Evolutionary conservation across 495 filamentous ascomycete species (phyloP).

Genomic region (Penicillium antarcticum): DNA sequence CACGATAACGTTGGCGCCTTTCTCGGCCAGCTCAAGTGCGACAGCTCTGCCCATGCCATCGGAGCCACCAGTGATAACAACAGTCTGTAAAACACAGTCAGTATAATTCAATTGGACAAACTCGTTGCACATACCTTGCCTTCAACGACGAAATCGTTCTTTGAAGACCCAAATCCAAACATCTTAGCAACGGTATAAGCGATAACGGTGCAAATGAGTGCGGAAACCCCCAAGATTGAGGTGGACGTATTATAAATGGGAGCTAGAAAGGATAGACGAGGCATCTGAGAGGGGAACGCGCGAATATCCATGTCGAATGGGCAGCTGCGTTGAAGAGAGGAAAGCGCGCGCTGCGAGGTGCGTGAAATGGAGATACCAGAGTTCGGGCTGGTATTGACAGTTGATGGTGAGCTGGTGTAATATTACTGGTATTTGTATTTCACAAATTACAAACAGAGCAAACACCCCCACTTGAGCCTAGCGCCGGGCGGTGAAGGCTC

Average conservation of each 20-base stretch:
- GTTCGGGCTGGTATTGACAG: not conserved
- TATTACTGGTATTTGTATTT: constrained; percentile 9
- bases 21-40: constrained; percentile 67
- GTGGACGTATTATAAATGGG: constrained; percentile 24
- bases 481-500: constrained; percentile 31
- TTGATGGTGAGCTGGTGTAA: not conserved
- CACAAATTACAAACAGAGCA: constrained; percentile 22
- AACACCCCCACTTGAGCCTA: constrained; percentile 16
- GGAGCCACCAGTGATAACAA: constrained; percentile 87
- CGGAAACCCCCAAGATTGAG: constrained; percentile 36
- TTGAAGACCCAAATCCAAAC: constrained; percentile 58
- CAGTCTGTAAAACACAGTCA: constrained; percentile 53
- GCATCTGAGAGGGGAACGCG: constrained; percentile 23
- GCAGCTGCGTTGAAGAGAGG: constrained; percentile 8
- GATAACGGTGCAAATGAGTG: constrained; percentile 45
- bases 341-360: not conserved
- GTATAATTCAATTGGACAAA: not conserved
- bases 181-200: constrained; percentile 51
- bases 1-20: constrained; percentile 84
- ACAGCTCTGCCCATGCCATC: constrained; percentile 84
- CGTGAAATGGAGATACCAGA: not conserved
- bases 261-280: constrained; percentile 24
- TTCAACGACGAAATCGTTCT: constrained; percentile 77
- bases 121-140: constrained; percentile 58
- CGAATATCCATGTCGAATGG: not conserved